Percentiles rank a stretch among this genome's conserved stretches.
phyloP scores from a whole-genome alignment of 2,329 filamentous ascomycete genomes.

The Penicillium sp. region DNA sequence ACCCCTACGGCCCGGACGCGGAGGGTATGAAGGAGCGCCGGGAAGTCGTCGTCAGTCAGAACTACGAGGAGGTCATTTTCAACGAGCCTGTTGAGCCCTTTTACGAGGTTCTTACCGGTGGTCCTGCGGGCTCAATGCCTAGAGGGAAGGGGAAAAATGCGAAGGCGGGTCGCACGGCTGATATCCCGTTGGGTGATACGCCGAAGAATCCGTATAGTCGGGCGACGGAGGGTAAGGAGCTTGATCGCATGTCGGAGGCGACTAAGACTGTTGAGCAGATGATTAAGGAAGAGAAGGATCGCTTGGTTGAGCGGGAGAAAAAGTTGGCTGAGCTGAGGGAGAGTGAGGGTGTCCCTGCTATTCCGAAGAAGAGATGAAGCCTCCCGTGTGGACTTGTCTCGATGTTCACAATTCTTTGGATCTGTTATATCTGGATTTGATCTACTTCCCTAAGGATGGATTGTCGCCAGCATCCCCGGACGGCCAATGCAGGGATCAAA shows the following conservation, averaged over 20 bases:
- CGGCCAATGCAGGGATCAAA: background rate
- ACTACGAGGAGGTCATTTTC: constrained; percentile 93
- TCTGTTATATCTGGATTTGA: background rate
- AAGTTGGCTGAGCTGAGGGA: constrained; percentile 58
- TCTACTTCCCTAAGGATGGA: background rate
- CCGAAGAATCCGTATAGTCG: constrained; percentile 74
- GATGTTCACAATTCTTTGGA: background rate
- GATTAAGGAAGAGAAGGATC: constrained; percentile 67
- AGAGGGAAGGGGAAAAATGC: constrained; percentile 63
- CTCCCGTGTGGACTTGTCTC: background rate
- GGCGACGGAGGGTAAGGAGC: constrained; percentile 71
- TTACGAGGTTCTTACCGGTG: constrained; percentile 81
- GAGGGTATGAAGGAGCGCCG: constrained; percentile 71
- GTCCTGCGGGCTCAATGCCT: constrained; percentile 57
- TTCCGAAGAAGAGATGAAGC: constrained; percentile 47
- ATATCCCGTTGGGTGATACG: constrained; percentile 71
- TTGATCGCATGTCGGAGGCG: constrained; percentile 66
- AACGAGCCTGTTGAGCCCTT: constrained; percentile 95
- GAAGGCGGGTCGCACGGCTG: constrained; percentile 68
- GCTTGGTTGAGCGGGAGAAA: constrained; percentile 64
- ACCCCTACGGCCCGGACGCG: constrained; percentile 80
- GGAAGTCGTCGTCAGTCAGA: constrained; percentile 73
- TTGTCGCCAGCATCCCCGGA: background rate
- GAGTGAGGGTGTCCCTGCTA: constrained; percentile 46
- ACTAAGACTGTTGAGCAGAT: constrained; percentile 62